A percentile compares a stretch with the other conserved stretches of the same genome.
These are phyloP conservation scores for Chaetomium globosum DNA, from an alignment of 2,329 filamentous ascomycete species.

Conservation along the genomic window DNA sequence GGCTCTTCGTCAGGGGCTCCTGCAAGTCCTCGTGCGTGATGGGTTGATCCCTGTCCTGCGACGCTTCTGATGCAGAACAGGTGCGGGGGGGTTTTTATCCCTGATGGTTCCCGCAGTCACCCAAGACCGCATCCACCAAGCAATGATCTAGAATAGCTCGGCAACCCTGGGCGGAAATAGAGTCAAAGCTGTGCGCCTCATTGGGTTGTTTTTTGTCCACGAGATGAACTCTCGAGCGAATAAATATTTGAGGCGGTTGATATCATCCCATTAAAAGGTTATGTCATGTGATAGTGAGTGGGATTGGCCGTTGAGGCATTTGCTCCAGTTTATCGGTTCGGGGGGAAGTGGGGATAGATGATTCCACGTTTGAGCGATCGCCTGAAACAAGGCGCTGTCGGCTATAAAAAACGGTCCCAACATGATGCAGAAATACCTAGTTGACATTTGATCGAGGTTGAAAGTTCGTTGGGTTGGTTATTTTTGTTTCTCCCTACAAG, in stretches of 20 bases:
- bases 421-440: not conserved
- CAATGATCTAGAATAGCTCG: not conserved
- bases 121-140: too few relatives aligned
- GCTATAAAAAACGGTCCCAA: constrained; percentile 2
- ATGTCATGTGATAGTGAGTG: not conserved
- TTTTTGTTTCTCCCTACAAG: not conserved
- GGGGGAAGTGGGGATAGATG: not conserved
- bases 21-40: constrained; percentile 31
- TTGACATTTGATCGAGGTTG: not conserved
- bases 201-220: not conserved
- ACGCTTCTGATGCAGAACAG: constrained; percentile 52
- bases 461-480: not conserved
- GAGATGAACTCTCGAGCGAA: not conserved
- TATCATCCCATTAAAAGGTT: not conserved
- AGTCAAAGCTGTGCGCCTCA: not conserved
- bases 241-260: not conserved
- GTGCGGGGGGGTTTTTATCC: constrained; percentile 19
- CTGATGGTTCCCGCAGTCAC: not conserved
- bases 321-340: not conserved
- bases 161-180: not conserved
- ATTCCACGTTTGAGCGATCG: not conserved
- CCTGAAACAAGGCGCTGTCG: constrained; percentile 14
- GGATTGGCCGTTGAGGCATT: not conserved
- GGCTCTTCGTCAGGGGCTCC: constrained; percentile 34
- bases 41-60: constrained; percentile 48